Percentiles rank a stretch among this genome's conserved stretches.
These are phyloP conservation scores for Rhynchosporium graminicola DNA, from an alignment of 2,329 filamentous ascomycete species.

Conservation along the genomic window DNA sequence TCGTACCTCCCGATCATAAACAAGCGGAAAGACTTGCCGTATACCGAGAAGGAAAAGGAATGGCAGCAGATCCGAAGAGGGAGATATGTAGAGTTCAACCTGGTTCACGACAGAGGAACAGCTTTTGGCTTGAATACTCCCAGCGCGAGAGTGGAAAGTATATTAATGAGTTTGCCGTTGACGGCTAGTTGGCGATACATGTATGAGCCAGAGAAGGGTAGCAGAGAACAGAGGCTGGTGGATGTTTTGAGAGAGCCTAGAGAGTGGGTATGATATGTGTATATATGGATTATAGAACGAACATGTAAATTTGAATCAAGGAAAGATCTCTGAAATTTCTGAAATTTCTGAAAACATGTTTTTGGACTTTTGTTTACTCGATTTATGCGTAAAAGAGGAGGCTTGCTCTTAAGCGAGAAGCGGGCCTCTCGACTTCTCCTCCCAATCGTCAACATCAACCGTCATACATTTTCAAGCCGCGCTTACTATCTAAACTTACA, in stretches of 20 bases:
- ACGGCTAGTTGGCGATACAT: constrained; percentile 97
- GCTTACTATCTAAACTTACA: too few relatives aligned
- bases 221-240: constrained; percentile 76
- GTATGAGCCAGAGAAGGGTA: constrained; percentile 77
- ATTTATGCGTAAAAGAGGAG: not conserved
- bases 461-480: too few relatives aligned
- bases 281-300: constrained; percentile 9
- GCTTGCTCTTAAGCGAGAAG: not conserved
- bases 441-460: not conserved
- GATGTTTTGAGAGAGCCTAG: constrained; percentile 67
- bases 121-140: constrained; percentile 93
- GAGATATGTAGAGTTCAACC: constrained; percentile 98
- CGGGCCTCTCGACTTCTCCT: not conserved
- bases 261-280: constrained; percentile 60
- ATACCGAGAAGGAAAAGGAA: constrained; percentile 79
- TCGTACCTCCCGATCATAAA: constrained; percentile 89
- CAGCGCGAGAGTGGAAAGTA: constrained; percentile 89
- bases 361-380: not conserved
- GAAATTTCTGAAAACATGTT: too few relatives aligned
- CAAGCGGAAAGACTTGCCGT: constrained; percentile 88
- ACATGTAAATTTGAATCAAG: constrained; percentile 13
- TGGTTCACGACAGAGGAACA: constrained; percentile 94
- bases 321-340: not conserved
- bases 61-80: constrained; percentile 96
- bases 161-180: constrained; percentile 92